phyloP scores from a whole-genome alignment of 257 asterid species.

The Solanum lycopersicoides region DNA sequence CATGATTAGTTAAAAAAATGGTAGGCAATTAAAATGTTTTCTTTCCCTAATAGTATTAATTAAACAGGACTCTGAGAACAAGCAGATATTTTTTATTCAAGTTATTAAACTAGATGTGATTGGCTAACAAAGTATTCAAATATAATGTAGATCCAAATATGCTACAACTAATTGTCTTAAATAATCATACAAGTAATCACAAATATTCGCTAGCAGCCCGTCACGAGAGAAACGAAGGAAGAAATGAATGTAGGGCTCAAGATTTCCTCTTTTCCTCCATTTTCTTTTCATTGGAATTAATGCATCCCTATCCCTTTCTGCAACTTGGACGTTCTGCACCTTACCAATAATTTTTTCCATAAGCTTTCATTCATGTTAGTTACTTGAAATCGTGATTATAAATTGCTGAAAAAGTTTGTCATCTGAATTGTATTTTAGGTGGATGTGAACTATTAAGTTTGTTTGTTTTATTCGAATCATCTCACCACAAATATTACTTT shows the following conservation, averaged over 20 bases:
- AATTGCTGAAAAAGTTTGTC: no score
- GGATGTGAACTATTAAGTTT: not conserved
- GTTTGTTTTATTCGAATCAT: not conserved
- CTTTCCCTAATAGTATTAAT: no score
- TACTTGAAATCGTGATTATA: not conserved
- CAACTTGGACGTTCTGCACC: no score
- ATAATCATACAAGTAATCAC: not conserved
- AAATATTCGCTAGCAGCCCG: not conserved
- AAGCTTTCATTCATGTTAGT: not conserved
- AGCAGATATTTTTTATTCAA: not conserved
- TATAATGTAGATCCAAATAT: not conserved
- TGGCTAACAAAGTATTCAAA: no score
- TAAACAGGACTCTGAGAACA: no score
- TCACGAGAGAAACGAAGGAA: not conserved
- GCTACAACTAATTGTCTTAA: not conserved
- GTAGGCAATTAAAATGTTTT: not conserved
- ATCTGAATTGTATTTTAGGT: not conserved
- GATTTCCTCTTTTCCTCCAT: not conserved
- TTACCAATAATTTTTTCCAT: no score
- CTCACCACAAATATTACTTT: not conserved
- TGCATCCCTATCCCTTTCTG: no score
- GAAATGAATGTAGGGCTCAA: not conserved
- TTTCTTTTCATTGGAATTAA: no score
- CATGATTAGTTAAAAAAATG: no score
- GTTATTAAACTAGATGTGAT: not conserved